Conservation (phyloP, 805 yeast species). For the Metschnikowia noctiluminum region DNA sequence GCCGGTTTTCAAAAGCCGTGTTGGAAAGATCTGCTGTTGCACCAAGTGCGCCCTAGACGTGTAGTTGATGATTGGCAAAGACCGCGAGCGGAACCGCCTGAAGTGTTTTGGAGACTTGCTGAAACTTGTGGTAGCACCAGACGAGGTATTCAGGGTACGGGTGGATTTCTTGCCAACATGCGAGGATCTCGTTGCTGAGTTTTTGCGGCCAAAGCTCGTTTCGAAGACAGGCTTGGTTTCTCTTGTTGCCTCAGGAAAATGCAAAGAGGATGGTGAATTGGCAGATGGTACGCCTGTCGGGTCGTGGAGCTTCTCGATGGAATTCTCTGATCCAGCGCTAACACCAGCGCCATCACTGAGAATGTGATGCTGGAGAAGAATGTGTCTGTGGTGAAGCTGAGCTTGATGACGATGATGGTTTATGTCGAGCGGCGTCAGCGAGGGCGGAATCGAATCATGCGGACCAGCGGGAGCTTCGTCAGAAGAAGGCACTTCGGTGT, state of each 20-base stretch:
- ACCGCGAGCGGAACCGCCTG: constrained; percentile 36
- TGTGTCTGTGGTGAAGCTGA: constrained; percentile 16
- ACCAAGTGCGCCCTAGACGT: constrained; percentile 16
- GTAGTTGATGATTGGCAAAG: constrained; percentile 42
- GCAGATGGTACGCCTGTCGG: background rate
- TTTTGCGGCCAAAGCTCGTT: constrained; percentile 8
- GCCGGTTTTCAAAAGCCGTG: constrained; percentile 3
- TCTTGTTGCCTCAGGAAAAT: background rate
- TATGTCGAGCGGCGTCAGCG: constrained; percentile 13
- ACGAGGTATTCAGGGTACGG: constrained; percentile 8
- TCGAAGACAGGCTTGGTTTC: constrained; percentile 3
- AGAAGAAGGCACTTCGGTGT: constrained; percentile 8
- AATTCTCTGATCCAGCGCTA: background rate
- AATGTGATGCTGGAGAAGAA: constrained; percentile 22
- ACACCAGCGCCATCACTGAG: constrained; percentile 11
- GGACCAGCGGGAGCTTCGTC: constrained; percentile 7
- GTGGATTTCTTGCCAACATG: constrained; percentile 13
- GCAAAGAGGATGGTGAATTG: constrained; percentile 7
- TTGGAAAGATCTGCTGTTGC: constrained; percentile 13
- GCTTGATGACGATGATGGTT: constrained; percentile 8
- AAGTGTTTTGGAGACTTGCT: constrained; percentile 32
- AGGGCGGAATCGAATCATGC: constrained; percentile 10
- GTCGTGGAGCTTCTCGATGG: background rate
- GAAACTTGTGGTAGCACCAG: constrained; percentile 3
- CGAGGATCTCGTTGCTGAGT: constrained; percentile 6